Evolutionary conservation across 2,329 filamentous ascomycete genomes (phyloP).

Genomic region (Fusarium pseudonygamai): DNA sequence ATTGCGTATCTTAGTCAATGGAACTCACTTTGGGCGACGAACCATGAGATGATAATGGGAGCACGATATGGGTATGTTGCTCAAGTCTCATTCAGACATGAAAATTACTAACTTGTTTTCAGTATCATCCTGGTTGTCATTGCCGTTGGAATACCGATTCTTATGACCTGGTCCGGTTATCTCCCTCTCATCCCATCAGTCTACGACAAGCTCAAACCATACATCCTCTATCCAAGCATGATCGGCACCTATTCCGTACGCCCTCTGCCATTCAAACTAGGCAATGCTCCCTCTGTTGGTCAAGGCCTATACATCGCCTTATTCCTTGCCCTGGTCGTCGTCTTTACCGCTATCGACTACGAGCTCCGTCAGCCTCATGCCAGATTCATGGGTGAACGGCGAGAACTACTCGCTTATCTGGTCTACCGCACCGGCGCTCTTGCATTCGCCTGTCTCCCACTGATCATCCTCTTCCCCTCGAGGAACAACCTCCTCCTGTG

Average conservation of each 20-base stretch:
- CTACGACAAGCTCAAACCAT: constrained; percentile 15
- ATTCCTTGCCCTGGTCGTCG: neutral
- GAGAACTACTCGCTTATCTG: neutral
- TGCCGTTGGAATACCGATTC: constrained; percentile 1
- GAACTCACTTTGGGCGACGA: neutral
- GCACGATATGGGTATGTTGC: neutral
- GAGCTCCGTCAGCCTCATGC: neutral
- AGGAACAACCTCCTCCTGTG: constrained; percentile 6
- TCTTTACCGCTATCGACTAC: neutral
- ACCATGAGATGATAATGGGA: constrained; percentile 9
- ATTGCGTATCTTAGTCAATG: neutral
- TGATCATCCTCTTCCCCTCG: neutral
- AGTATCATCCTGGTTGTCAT: neutral
- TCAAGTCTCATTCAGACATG: neutral
- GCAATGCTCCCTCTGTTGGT: constrained; percentile 2
- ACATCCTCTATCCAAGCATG: constrained; percentile 13
- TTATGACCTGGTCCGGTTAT: constrained; percentile 3
- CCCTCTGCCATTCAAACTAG: neutral
- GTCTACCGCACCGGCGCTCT: constrained; percentile 10
- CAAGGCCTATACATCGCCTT: constrained; percentile 3
- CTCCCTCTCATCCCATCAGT: neutral
- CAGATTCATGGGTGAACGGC: neutral
- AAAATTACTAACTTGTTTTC: neutral
- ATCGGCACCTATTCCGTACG: constrained; percentile 17
- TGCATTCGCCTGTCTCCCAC: neutral